phyloP scores from a whole-genome alignment of 306 rosid genomes.

The Cotoneaster glaucophyllus region DNA sequence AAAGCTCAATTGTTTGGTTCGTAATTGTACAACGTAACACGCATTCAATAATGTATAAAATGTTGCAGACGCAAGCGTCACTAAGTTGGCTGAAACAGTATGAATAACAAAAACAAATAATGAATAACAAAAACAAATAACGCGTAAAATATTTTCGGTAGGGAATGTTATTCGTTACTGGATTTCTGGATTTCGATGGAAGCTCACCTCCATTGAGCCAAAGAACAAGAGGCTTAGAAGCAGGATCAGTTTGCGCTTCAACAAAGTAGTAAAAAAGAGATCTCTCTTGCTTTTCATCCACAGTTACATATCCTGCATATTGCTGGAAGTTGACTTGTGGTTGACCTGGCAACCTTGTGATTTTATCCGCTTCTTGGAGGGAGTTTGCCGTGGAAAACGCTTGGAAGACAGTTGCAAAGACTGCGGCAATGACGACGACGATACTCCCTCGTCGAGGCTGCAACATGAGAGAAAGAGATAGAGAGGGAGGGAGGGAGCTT shows the following conservation, averaged over 20 bases:
- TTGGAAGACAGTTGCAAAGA: slow-evolving; percentile 12
- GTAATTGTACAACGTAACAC: too few relatives aligned
- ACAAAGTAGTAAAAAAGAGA: slow-evolving; percentile 42
- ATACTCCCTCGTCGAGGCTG: slow-evolving; percentile 13
- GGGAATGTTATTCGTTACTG: too few relatives aligned
- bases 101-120: too few relatives aligned
- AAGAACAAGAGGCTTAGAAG: too few relatives aligned
- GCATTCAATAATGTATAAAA: too few relatives aligned
- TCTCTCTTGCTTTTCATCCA: slow-evolving; percentile 28
- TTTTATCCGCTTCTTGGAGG: slow-evolving; percentile 10
- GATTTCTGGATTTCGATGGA: too few relatives aligned
- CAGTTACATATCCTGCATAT: slow-evolving; percentile 31
- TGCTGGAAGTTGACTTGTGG: slow-evolving; percentile 38
- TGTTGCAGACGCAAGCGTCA: too few relatives aligned
- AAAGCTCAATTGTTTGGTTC: neutral
- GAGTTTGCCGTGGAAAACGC: neutral
- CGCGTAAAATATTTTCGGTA: too few relatives aligned
- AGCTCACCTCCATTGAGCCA: too few relatives aligned
- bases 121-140: too few relatives aligned
- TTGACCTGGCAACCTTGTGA: slow-evolving; percentile 3
- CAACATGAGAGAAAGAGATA: slow-evolving; percentile 1
- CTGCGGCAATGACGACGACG: neutral
- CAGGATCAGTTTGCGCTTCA: slow-evolving; percentile 24
- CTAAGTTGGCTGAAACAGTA: too few relatives aligned
- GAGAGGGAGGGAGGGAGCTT: neutral